phyloP scores from a whole-genome alignment of 176 grass and related monocot genomes.

The Oryza longistaminata region DNA sequence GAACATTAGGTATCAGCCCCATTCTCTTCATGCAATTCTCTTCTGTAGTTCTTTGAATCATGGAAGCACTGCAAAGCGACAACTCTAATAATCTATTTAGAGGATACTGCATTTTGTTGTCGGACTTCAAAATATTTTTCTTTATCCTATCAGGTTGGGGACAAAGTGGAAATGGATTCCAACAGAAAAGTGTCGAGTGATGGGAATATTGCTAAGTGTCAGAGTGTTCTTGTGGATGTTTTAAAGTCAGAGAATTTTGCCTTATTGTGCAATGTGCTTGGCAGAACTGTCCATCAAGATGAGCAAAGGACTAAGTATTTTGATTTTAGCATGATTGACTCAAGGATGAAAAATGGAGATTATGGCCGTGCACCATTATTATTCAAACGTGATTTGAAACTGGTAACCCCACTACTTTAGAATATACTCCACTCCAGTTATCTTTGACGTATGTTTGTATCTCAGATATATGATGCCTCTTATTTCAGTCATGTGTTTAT shows the following conservation, averaged over 20 bases:
- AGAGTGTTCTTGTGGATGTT: constrained; percentile 64
- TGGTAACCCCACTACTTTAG: constrained; percentile 47
- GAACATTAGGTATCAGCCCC: constrained; percentile 20
- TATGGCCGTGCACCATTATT: constrained; percentile 64
- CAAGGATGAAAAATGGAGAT: constrained; percentile 85
- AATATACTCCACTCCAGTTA: not conserved
- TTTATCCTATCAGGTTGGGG: constrained; percentile 43
- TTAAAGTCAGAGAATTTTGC: constrained; percentile 79
- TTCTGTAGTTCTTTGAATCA: constrained; percentile 21
- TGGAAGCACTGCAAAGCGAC: not conserved
- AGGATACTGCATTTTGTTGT: constrained; percentile 26
- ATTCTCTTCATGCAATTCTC: not conserved
- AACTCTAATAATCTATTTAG: constrained; percentile 14
- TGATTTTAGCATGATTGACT: constrained; percentile 70
- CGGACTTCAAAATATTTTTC: constrained; percentile 18
- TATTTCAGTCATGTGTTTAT: constrained; percentile 16
- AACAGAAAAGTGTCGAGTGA: constrained; percentile 31
- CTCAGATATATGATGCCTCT: constrained; percentile 20
- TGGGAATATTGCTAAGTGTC: constrained; percentile 50
- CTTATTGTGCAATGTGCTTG: constrained; percentile 71
- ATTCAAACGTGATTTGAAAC: constrained; percentile 68
- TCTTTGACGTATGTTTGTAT: not conserved
- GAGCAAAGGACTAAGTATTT: constrained; percentile 55
- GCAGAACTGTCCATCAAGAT: constrained; percentile 55
- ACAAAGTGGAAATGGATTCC: constrained; percentile 38